Conservation (phyloP, 257 asterid species). For the Lantana camara region DNA sequence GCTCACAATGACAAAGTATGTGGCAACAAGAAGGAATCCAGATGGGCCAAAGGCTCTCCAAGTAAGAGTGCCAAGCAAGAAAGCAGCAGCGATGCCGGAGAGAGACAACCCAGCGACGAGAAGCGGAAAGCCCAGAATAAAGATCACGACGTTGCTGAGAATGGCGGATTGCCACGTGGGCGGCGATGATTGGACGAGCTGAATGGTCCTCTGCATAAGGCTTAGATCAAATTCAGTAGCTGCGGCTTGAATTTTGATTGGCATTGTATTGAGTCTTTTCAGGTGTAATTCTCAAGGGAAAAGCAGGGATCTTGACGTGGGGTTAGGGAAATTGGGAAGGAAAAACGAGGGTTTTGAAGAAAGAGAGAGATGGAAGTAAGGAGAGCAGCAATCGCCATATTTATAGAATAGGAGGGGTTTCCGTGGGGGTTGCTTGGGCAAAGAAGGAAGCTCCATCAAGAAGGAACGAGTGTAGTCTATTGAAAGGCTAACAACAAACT, state of each 20-base stretch:
- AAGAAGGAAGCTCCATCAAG: conserved; percentile 7
- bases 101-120: conserved; percentile 56
- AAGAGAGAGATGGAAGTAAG: conserved; percentile 3
- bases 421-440: neutral
- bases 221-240: conserved; percentile 45
- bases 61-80: conserved; percentile 66
- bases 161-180: conserved; percentile 66
- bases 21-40: conserved; percentile 67
- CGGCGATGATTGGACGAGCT: conserved; percentile 46
- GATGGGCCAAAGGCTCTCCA: conserved; percentile 67
- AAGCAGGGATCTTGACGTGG: conserved; percentile 16
- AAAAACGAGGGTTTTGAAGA: conserved; percentile 11
- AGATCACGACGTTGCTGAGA: conserved; percentile 46
- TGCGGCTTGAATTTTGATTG: conserved; percentile 32
- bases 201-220: conserved; percentile 41
- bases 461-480: too few relatives aligned
- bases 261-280: conserved; percentile 23
- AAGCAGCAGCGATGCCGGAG: conserved; percentile 60
- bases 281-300: conserved; percentile 25
- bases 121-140: conserved; percentile 53
- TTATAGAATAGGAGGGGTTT: neutral
- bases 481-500: too few relatives aligned
- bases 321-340: conserved; percentile 6
- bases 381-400: conserved; percentile 28
- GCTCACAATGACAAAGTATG: conserved; percentile 64